Evolutionary conservation across 352 stramenopile species (phyloP).

Genomic region (Phytopythium helicoides): DNA sequence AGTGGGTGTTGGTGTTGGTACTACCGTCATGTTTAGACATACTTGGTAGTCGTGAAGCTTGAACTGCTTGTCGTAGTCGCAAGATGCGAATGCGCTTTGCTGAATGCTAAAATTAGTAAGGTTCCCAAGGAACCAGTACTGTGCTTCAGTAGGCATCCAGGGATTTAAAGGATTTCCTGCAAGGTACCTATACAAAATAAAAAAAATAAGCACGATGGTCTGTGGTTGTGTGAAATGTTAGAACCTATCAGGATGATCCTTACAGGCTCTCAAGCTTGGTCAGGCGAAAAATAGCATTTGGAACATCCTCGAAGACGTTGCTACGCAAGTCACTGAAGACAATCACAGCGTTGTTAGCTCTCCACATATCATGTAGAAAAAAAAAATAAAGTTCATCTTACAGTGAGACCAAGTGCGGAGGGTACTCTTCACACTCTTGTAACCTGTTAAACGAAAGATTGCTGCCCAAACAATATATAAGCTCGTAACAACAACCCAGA

Average conservation of each 20-base stretch:
- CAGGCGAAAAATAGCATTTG: conserved; percentile 8
- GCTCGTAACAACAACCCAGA: background rate
- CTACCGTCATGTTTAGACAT: conserved; percentile 13
- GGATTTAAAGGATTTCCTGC: conserved; percentile 33
- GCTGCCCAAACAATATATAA: conserved; percentile 1
- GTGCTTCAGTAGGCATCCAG: conserved; percentile 10
- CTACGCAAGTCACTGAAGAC: conserved; percentile 11
- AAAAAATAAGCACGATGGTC: background rate
- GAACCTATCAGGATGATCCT: background rate
- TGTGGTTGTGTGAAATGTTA: too few relatives aligned
- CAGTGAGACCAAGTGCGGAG: conserved; percentile 14
- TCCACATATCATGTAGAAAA: too few relatives aligned
- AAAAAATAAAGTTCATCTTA: too few relatives aligned
- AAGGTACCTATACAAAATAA: conserved; percentile 17
- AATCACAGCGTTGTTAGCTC: too few relatives aligned
- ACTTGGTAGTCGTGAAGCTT: conserved; percentile 24
- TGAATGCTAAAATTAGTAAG: conserved; percentile 27
- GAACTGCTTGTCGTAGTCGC: conserved; percentile 21
- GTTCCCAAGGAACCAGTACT: conserved; percentile 31
- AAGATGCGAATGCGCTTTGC: conserved; percentile 44
- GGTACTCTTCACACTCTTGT: conserved; percentile 7
- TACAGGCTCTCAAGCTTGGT: conserved; percentile 18
- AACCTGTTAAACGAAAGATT: conserved; percentile 24
- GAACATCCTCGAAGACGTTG: conserved; percentile 12
- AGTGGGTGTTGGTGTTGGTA: background rate